Evolutionary conservation across 495 filamentous ascomycete genomes (phyloP).

Genomic region (Elaphomyces granulatus): DNA sequence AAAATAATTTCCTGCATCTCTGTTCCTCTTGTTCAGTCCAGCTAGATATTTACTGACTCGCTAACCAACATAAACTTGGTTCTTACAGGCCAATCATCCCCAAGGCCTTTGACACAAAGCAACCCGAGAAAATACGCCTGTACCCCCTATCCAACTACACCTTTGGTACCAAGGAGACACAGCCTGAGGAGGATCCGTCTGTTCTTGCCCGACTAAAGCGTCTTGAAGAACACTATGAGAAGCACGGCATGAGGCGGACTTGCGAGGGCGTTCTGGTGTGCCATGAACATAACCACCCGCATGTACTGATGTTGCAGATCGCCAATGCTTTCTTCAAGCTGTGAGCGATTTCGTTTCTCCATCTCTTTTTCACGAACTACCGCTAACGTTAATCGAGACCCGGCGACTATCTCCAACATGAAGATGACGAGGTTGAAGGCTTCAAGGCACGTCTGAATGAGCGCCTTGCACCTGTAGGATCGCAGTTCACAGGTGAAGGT

Average conservation of each 20-base stretch:
- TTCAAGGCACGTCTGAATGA: slow-evolving; percentile 90
- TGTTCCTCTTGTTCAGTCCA: no score
- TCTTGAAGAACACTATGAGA: slow-evolving; percentile 83
- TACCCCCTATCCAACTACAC: slow-evolving; percentile 98
- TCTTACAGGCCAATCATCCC: slow-evolving; percentile 56
- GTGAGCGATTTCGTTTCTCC: slow-evolving; percentile 17
- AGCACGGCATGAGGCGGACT: slow-evolving; percentile 89
- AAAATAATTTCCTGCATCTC: no score
- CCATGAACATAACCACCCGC: slow-evolving; percentile 97
- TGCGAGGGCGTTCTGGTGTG: slow-evolving; percentile 95
- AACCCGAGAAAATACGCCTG: slow-evolving; percentile 80
- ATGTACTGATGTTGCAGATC: slow-evolving; percentile 97
- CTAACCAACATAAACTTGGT: no score
- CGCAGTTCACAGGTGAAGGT: slow-evolving; percentile 72
- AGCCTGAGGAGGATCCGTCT: slow-evolving; percentile 94
- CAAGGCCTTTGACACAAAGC: slow-evolving; percentile 70
- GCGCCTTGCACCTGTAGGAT: slow-evolving; percentile 79
- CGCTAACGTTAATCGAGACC: slow-evolving; percentile 36
- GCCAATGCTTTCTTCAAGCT: slow-evolving; percentile 99
- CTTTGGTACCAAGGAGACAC: slow-evolving; percentile 93
- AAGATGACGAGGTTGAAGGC: slow-evolving; percentile 81
- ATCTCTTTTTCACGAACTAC: neutral
- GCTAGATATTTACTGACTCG: no score
- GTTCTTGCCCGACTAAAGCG: slow-evolving; percentile 84
- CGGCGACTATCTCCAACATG: slow-evolving; percentile 83